These are phyloP conservation scores for Liriodendron chinense DNA, from an alignment of 164 flowering plant genomes.

Conservation along the genomic window DNA sequence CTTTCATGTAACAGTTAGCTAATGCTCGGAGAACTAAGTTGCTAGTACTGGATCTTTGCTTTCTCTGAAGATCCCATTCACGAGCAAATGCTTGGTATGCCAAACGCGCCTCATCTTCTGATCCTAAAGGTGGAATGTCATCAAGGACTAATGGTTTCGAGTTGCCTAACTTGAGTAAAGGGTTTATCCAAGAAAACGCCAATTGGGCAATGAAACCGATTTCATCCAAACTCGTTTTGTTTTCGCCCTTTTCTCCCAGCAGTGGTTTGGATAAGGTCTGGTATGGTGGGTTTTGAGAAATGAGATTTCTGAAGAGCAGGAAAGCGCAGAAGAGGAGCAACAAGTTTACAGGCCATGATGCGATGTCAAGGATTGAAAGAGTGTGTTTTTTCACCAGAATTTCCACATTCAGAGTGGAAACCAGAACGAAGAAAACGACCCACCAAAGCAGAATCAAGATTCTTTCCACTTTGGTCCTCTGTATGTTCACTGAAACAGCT, in stretches of 20 bases:
- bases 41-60: constrained; percentile 9
- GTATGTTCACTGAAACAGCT: constrained; percentile 38
- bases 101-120: constrained; percentile 55
- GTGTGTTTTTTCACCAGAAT: constrained; percentile 20
- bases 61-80: constrained; percentile 36
- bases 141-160: constrained; percentile 52
- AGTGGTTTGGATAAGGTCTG: constrained; percentile 42
- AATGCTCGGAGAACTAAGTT: constrained; percentile 48
- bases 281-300: constrained; percentile 13
- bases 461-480: constrained; percentile 31
- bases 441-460: constrained; percentile 53
- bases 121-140: constrained; percentile 57
- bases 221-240: constrained; percentile 9
- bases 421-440: constrained; percentile 41
- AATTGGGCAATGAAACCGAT: constrained; percentile 43
- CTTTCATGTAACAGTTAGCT: constrained; percentile 48
- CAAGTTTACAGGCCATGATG: constrained; percentile 47
- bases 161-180: constrained; percentile 60
- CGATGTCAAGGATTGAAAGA: constrained; percentile 31
- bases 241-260: constrained; percentile 20
- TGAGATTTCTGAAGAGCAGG: constrained; percentile 16
- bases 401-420: constrained; percentile 41
- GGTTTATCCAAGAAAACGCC: constrained; percentile 74
- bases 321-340: constrained; percentile 54
- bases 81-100: constrained; percentile 46